Evolutionary conservation across 2,329 filamentous ascomycete genomes (phyloP).

Genomic region (Verticillium isaacii): DNA sequence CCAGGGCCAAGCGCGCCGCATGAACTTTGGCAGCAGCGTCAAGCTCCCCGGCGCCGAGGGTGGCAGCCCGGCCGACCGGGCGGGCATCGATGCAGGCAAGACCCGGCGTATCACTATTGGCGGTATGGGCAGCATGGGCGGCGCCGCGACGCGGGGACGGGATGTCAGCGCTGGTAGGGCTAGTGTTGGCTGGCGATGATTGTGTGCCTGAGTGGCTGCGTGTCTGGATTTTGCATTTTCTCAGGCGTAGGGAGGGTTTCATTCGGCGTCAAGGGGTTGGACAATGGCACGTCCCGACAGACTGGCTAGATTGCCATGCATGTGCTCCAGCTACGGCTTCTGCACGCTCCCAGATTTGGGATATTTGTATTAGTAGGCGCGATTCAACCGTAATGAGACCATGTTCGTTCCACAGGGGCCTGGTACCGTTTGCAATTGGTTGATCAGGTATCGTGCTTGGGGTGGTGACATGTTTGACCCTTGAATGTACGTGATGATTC

Average conservation of each 20-base stretch:
- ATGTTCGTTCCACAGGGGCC: not conserved
- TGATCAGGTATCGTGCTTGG: no score
- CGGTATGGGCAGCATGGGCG: conserved; percentile 7
- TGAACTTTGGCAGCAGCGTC: conserved; percentile 45
- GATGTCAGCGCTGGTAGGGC: conserved; percentile 11
- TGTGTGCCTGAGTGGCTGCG: not conserved
- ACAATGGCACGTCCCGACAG: not conserved
- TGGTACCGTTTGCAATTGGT: not conserved
- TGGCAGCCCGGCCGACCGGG: conserved; percentile 16
- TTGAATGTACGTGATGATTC: no score
- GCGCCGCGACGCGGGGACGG: conserved; percentile 4
- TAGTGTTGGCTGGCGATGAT: conserved; percentile 37
- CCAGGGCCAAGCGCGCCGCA: conserved; percentile 50
- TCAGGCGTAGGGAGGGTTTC: not conserved
- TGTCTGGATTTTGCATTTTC: not conserved
- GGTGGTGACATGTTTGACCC: no score
- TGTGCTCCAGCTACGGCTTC: not conserved
- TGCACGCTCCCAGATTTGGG: not conserved
- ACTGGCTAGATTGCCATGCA: not conserved
- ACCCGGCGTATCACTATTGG: conserved; percentile 14
- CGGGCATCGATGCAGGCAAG: conserved; percentile 8
- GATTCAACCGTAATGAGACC: not conserved
- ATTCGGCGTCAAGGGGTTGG: not conserved
- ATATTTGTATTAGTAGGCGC: not conserved
- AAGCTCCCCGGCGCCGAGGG: conserved; percentile 12